Base-by-base conservation (phyloP, 1,284 basidiomycete genomes). In the Tremellales sp. region DNA sequence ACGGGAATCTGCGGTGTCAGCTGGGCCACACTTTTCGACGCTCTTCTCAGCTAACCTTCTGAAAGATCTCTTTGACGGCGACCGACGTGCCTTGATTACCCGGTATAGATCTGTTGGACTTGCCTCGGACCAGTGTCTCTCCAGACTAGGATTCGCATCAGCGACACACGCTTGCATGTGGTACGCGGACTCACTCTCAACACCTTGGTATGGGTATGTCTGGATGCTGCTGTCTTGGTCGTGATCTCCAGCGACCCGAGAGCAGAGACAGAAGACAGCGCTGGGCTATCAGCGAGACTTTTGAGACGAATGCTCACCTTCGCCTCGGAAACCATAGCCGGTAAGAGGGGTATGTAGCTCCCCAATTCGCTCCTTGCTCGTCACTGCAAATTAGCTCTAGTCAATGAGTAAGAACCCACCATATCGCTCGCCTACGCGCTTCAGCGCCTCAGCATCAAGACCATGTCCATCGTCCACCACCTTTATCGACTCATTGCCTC, bases 311-410 rank as follows among this genome's bases (percentile, higher is more conserved):
- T 26, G 52, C 64, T 48, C 60, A 88, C 89, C 89, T 84, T 93
- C 90, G 27, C 90, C 90, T 53, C 89, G 82, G 73, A 89, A 92
- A 0, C 90, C 90, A 74, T 90, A 90, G 2, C 83, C 84, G 8
- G 79, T 62, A 2, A 46, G 45, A 13, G 51, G 44, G 3, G 53
- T 56, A 2, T 50, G 19, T 35, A 43, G 46, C 21, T 43, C 40
- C 41, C 48, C 53, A 39, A 51, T 61, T 17, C 49, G 33, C 2
- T 19, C 44, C 45, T 56, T 60, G 46, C 58, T 60, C 0, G 57
- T 54, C 15, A 43, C 57, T 56, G 11, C 23, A 13, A 4, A 6
- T 36, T 10, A 35, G 39, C 6, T 36, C 13, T 5, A 36, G n/a
- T n/a, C n/a, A 36, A 36, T 5, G 33, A 36, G 15, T 5, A n/a